phyloP scores from a whole-genome alignment of 1,139 yeast species.

The Yamadazyma oceani region DNA sequence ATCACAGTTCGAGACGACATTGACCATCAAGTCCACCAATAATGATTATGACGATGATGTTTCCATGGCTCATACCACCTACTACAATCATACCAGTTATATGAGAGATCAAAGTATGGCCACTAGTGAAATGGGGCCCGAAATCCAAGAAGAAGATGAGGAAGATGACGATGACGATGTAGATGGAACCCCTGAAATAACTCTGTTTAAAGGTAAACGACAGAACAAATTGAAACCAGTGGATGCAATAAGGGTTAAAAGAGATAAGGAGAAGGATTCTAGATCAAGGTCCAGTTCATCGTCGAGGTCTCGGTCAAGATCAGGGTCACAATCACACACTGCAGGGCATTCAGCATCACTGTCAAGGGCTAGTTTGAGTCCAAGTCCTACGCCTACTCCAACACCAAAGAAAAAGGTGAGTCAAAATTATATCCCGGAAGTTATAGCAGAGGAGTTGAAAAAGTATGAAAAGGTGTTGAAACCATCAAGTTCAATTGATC shows the following conservation, averaged over 20 bases:
- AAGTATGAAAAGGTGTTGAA: conserved; percentile 22
- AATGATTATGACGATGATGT: conserved; percentile 39
- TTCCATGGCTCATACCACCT: conserved; percentile 46
- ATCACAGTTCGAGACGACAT: conserved; percentile 49
- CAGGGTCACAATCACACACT: conserved; percentile 4
- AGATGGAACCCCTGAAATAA: conserved; percentile 18
- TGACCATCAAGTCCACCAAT: conserved; percentile 43
- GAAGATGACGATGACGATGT: conserved; percentile 26
- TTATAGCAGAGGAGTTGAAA: conserved; percentile 7
- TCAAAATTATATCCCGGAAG: conserved; percentile 5
- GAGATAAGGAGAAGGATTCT: conserved; percentile 8
- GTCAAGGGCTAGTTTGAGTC: conserved; percentile 1
- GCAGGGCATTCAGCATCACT: background rate
- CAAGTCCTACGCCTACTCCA: conserved; percentile 6
- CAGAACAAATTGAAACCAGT: conserved; percentile 31
- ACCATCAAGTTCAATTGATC: conserved; percentile 37
- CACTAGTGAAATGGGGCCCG: conserved; percentile 11
- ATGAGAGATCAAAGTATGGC: conserved; percentile 34
- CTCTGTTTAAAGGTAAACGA: conserved; percentile 36
- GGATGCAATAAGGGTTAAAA: conserved; percentile 21
- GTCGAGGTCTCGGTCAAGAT: conserved; percentile 7
- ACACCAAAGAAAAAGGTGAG: background rate
- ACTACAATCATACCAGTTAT: conserved; percentile 31
- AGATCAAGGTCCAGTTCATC: conserved; percentile 7
- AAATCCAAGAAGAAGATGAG: conserved; percentile 30